phyloP scores from a whole-genome alignment of 805 yeast species.

The Ogataea minuta region DNA sequence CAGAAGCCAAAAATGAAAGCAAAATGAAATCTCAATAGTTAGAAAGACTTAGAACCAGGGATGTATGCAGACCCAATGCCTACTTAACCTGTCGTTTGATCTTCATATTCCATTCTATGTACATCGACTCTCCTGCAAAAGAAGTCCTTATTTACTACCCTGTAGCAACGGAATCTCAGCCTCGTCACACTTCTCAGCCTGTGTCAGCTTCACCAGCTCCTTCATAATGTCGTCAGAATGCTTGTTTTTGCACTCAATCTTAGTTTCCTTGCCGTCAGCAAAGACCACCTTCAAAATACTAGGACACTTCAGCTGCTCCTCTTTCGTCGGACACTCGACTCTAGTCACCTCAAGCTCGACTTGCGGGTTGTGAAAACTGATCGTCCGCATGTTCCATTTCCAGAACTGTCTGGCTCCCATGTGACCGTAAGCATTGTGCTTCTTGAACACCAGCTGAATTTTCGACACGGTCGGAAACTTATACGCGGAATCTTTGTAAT shows the following conservation, averaged over 20 bases:
- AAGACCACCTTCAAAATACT: conserved; percentile 42
- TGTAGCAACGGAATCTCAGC: conserved; percentile 40
- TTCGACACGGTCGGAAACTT: conserved; percentile 38
- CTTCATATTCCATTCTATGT: not conserved
- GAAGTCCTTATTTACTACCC: not conserved
- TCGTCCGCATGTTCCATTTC: conserved; percentile 69
- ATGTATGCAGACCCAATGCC: too few relatives aligned
- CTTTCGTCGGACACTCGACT: conserved; percentile 42
- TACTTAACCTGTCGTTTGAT: too few relatives aligned
- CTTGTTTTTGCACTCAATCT: conserved; percentile 54
- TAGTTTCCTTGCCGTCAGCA: conserved; percentile 37
- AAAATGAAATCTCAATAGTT: too few relatives aligned
- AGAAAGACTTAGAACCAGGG: too few relatives aligned
- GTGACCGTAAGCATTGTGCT: conserved; percentile 48
- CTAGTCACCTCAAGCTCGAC: conserved; percentile 60
- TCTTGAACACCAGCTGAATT: conserved; percentile 55
- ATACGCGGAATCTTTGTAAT: conserved; percentile 42
- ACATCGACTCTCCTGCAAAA: not conserved
- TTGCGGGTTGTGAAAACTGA: conserved; percentile 80
- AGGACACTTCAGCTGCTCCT: conserved; percentile 45
- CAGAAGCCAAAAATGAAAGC: too few relatives aligned
- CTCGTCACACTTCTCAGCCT: conserved; percentile 50
- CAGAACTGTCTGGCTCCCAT: conserved; percentile 74
- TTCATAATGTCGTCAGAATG: conserved; percentile 52
- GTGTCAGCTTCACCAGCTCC: conserved; percentile 49